A percentile compares a stretch with the other conserved stretches of the same genome.
phyloP scores from a whole-genome alignment of 2,329 filamentous ascomycete genomes.

The Endoconidiophora laricicola region DNA sequence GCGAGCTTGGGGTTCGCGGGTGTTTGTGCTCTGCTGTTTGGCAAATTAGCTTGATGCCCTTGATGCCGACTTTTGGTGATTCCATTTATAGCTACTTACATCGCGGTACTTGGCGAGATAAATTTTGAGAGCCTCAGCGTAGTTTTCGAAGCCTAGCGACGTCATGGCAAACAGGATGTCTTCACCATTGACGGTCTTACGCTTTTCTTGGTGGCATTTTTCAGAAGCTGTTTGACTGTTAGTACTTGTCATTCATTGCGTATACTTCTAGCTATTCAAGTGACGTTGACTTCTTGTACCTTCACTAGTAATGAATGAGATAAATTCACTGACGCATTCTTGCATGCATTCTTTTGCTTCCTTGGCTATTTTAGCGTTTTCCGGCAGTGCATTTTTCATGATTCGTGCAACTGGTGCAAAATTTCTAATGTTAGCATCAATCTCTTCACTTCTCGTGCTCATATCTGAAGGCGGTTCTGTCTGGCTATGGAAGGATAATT shows the following conservation, averaged over 20 bases:
- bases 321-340: constrained; percentile 98
- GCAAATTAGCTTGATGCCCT: not conserved
- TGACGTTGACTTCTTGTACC: constrained; percentile 38
- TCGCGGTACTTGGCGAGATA: constrained; percentile 96
- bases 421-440: constrained; percentile 88
- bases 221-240: constrained; percentile 58
- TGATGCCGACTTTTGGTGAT: not conserved
- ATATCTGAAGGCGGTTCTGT: too few relatives aligned
- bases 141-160: constrained; percentile 96
- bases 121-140: constrained; percentile 93
- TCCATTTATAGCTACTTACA: constrained; percentile 38
- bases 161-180: constrained; percentile 99
- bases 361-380: constrained; percentile 98
- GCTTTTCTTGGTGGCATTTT: constrained; percentile 98
- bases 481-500: too few relatives aligned
- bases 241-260: not conserved
- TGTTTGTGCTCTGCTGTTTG: constrained; percentile 6
- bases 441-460: not conserved
- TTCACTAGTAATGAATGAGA: constrained; percentile 98
- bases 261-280: not conserved
- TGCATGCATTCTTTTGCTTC: constrained; percentile 99
- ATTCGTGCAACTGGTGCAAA: constrained; percentile 94
- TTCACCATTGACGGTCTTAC: constrained; percentile 97
- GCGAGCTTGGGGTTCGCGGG: constrained; percentile 5
- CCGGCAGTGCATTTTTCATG: constrained; percentile 94